Evolutionary conservation across 257 asterid species (phyloP).

Genomic region (Solanum phureja): DNA sequence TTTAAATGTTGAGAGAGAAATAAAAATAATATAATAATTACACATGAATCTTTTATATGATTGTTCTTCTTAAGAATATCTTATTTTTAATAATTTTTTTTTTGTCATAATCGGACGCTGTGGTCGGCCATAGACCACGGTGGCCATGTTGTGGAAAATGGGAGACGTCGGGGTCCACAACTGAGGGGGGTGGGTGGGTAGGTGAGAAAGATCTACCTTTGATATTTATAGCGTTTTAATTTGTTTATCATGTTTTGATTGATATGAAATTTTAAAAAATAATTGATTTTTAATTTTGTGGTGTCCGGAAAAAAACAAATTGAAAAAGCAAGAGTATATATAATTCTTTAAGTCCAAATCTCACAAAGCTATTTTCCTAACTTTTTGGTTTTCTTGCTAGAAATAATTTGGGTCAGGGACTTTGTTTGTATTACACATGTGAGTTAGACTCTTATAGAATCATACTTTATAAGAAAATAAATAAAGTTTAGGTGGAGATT

Average conservation of each 20-base stretch:
- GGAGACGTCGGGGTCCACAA: not conserved
- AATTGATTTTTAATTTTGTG: too few relatives aligned
- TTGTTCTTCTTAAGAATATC: not conserved
- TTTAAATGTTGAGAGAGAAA: not conserved
- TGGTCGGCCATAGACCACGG: not conserved
- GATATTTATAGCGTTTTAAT: not conserved
- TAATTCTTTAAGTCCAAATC: not conserved
- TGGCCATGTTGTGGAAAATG: not conserved
- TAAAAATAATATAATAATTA: not conserved
- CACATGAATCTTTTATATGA: not conserved
- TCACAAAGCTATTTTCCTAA: not conserved
- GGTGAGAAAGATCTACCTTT: not conserved
- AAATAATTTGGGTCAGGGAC: constrained; percentile 3
- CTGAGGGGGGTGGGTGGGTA: not conserved
- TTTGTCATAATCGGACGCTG: not conserved
- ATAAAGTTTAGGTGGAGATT: not conserved
- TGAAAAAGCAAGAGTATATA: too few relatives aligned
- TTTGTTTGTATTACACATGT: not conserved
- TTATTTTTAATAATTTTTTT: not conserved
- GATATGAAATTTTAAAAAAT: too few relatives aligned
- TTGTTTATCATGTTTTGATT: too few relatives aligned
- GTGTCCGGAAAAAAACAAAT: too few relatives aligned
- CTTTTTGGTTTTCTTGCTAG: not conserved
- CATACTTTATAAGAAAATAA: not conserved
- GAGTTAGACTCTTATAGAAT: constrained; percentile 6